phyloP scores from a whole-genome alignment of 345 rosid genomes.

The Psidium guajava region DNA sequence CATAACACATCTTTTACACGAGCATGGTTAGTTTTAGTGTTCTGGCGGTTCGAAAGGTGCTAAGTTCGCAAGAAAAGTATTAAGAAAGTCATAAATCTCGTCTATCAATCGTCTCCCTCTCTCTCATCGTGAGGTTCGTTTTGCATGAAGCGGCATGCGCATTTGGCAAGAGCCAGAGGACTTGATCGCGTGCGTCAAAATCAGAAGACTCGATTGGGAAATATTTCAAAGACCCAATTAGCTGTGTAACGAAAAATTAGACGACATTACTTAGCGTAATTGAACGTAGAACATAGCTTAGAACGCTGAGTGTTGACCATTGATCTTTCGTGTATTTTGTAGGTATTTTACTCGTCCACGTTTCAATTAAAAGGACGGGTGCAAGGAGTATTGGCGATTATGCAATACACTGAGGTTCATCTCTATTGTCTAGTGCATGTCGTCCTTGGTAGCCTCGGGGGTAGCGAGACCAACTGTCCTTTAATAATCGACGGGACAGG shows the following conservation, averaged over 20 bases:
- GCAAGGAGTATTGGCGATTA: background rate
- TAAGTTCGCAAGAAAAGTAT: background rate
- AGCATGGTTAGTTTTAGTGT: background rate
- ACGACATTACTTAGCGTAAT: background rate
- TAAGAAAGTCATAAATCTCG: background rate
- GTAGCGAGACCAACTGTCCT: accelerated
- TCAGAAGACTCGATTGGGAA: background rate
- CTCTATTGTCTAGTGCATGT: background rate
- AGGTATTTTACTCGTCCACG: background rate
- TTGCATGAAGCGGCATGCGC: background rate
- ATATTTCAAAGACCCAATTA: background rate
- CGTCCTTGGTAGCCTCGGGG: background rate
- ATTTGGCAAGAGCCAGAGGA: background rate
- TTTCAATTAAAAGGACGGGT: background rate
- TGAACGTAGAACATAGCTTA: background rate
- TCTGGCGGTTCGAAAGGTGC: background rate
- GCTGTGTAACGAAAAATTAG: background rate
- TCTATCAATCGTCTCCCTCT: background rate
- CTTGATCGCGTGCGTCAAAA: background rate
- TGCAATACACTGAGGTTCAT: background rate
- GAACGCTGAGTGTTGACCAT: background rate
- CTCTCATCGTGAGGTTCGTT: background rate
- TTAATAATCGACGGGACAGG: too few species aligned
- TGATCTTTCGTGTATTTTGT: background rate
- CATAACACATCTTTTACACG: background rate